These are phyloP conservation scores for Solanum tacnaense DNA, from an alignment of 257 asterid species.

Conservation along the genomic window DNA sequence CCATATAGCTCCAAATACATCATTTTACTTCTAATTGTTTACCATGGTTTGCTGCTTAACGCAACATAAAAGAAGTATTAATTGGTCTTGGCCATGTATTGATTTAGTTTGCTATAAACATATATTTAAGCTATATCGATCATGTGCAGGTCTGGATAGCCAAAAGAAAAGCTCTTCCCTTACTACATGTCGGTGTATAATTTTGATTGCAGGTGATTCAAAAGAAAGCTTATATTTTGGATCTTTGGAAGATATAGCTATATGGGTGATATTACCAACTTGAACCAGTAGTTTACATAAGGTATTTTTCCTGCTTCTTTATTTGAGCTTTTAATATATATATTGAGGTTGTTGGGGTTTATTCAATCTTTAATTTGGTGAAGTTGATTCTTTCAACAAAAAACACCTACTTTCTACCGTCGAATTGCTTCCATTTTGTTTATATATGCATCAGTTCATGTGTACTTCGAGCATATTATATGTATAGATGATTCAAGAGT, in stretches of 20 bases:
- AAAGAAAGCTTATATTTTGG: background rate
- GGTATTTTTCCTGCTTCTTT: background rate
- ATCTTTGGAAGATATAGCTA: background rate
- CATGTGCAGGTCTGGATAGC: too few species aligned
- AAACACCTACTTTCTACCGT: background rate
- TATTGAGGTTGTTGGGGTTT: background rate
- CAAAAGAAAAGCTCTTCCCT: too few species aligned
- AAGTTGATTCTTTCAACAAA: background rate
- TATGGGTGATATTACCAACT: background rate
- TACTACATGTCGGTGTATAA: background rate
- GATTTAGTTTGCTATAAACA: too few species aligned
- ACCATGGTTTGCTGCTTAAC: too few species aligned
- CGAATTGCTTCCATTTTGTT: background rate
- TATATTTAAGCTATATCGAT: too few species aligned
- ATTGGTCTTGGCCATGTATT: too few species aligned
- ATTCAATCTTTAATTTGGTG: background rate
- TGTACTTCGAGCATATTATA: background rate
- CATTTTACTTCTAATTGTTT: too few species aligned
- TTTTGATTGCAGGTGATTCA: background rate
- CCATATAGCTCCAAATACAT: too few species aligned
- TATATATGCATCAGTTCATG: background rate
- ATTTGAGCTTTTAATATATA: background rate
- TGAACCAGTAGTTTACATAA: background rate
- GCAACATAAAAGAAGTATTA: too few species aligned
- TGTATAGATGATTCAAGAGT: background rate